Conservation (phyloP, 345 rosid species). For the Arabis hirsuta region DNA sequence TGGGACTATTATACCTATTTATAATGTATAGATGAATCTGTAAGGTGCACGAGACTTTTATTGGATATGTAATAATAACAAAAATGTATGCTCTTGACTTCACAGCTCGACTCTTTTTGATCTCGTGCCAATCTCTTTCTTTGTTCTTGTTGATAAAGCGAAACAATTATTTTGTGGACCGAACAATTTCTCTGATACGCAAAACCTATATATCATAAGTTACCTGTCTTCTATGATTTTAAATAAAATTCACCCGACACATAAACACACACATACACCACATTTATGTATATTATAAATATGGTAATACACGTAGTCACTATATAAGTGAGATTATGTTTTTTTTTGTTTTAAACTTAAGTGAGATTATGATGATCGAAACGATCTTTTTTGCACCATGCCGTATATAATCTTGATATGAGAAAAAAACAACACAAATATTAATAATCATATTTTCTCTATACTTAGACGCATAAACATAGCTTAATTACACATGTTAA, state of each 20-base stretch:
- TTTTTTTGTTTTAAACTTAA: neutral
- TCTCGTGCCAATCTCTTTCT: conserved; percentile 39
- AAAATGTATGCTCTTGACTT: conserved; percentile 40
- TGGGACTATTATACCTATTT: conserved; percentile 14
- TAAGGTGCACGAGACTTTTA: conserved; percentile 45
- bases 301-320: neutral
- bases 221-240: conserved; percentile 38
- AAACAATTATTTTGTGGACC: conserved; percentile 36
- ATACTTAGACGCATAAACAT: neutral
- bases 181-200: conserved; percentile 38
- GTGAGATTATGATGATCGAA: neutral
- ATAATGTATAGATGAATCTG: conserved; percentile 30
- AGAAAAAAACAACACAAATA: neutral
- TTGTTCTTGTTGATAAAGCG: conserved; percentile 5
- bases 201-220: conserved; percentile 24
- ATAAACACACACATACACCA: neutral
- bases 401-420: neutral
- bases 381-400: neutral
- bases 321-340: neutral
- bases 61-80: conserved; percentile 33
- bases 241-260: neutral
- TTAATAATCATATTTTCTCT: neutral
- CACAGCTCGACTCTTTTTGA: conserved; percentile 36
- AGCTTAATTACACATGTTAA: neutral
- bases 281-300: conserved; percentile 1